Percentiles rank a stretch among this genome's conserved stretches.
Evolutionary conservation across 805 yeast species (phyloP).

Genomic region (Wickerhamomyces tratensis): DNA sequence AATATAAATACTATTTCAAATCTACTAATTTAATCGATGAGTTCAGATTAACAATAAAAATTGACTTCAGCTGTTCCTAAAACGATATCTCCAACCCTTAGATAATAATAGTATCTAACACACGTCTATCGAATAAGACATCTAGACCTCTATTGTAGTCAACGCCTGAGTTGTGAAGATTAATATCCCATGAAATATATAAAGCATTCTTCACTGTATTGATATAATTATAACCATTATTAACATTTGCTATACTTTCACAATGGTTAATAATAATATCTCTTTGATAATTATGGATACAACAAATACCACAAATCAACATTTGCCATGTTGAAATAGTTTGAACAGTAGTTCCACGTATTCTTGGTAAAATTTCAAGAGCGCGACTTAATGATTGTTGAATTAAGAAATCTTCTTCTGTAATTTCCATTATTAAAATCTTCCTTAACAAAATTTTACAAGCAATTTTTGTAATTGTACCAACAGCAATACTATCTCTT

Average conservation of each 20-base stretch:
- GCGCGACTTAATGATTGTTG: slow-evolving; percentile 4
- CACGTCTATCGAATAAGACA: not conserved
- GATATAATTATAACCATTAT: slow-evolving; percentile 7
- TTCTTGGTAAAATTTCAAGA: slow-evolving; percentile 1
- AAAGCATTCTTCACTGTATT: slow-evolving; percentile 8
- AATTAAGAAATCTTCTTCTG: slow-evolving; percentile 1
- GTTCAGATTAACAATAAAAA: too few relatives aligned
- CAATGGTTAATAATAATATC: slow-evolving; percentile 5
- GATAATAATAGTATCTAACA: not conserved
- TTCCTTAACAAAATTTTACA: slow-evolving; percentile 11
- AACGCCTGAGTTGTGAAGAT: not conserved
- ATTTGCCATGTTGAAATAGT: slow-evolving; percentile 9
- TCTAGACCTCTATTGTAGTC: not conserved
- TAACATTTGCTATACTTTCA: slow-evolving; percentile 5
- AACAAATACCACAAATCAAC: slow-evolving; percentile 9
- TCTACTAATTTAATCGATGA: too few relatives aligned
- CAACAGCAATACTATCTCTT: slow-evolving; percentile 9
- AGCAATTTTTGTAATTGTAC: slow-evolving; percentile 12
- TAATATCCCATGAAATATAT: not conserved
- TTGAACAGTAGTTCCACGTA: slow-evolving; percentile 4
- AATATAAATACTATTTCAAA: too few relatives aligned
- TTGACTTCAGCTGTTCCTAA: too few relatives aligned
- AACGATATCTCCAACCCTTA: too few relatives aligned
- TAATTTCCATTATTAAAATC: slow-evolving; percentile 2
- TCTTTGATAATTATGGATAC: slow-evolving; percentile 4